Base-by-base conservation (phyloP, 2,329 filamentous ascomycete species). In the Cyphellophora europaea region DNA sequence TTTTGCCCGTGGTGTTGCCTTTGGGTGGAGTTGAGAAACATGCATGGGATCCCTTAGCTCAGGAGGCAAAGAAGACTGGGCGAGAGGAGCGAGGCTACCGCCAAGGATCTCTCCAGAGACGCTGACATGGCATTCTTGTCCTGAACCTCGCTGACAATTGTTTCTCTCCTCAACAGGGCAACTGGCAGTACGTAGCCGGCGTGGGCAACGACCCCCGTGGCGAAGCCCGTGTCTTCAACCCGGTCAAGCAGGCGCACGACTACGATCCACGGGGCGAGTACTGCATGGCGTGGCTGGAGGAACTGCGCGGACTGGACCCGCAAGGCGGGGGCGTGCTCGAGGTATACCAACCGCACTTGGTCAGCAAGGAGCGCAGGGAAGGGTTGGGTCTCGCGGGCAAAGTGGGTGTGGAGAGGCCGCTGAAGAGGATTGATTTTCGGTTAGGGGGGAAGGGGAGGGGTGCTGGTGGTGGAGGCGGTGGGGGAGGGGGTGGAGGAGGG, bases 171-270 rank as follows among this genome's bases (percentile, higher is more conserved):
- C n/a, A n/a, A n/a, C n/a, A n/a, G n/a, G 77, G 77, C 6, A 87
- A 86, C 49, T 88, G 82, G 83, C 82, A 87, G 54, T 89, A 89
- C 42, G 74, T 84, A 1, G 71, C 82, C 0, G 83, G 83, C 0
- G 81, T 89, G 0, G 83, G 84, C 5, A 88, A 87, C 44, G 82
- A 89, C 46, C 83, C 82, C 0, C 64, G 82, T 14, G 76, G 77
- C 5, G 73, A 81, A 45, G 72, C 73, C 0, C 66, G 83, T n/a
- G 72, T 82, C 11, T 88, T 88, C 65, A 89, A 89, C 49, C 82
- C 82, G 0, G 75, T 89, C 32, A 88, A 88, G 54, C 83, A 89
- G 53, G 79, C 77, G 0, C 73, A 82, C 28, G 81, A 87, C 44
- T 88, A 89, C 50, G 83, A 89, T 52, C 67, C 69, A 2, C 61